Conservation (phyloP, 371 early-diverging fungal genomes). For the Mucor circinelloides region DNA sequence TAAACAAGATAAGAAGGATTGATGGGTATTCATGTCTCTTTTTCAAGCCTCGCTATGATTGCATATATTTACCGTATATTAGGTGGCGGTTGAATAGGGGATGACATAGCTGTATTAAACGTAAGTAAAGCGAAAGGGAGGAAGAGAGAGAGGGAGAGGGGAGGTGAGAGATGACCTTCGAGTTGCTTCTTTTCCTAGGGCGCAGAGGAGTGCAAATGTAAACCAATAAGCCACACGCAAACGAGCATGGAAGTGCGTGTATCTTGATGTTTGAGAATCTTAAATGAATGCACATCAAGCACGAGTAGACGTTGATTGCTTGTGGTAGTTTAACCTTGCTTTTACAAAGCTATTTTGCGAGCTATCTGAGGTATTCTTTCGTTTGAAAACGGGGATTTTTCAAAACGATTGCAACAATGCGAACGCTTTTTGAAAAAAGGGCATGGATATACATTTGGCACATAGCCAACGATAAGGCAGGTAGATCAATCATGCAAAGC, state of each 20-base stretch:
- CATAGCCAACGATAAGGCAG: not conserved
- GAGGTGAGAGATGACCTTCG: not conserved
- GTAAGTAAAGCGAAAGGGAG: not conserved
- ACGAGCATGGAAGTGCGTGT: not conserved
- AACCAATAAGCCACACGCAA: not conserved
- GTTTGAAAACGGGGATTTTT: not conserved
- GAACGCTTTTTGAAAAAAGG: not conserved
- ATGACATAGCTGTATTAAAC: slow-evolving; percentile 16
- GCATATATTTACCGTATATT: slow-evolving; percentile 27
- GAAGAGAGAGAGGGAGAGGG: not conserved
- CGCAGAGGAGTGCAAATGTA: not conserved
- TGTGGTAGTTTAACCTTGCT: no score
- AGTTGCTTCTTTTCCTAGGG: not conserved
- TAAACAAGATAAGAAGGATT: not conserved
- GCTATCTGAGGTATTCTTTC: not conserved
- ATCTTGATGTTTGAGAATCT: not conserved
- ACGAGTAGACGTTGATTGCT: no score
- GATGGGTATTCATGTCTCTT: not conserved
- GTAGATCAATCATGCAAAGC: not conserved
- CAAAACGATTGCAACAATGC: not conserved
- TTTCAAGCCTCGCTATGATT: not conserved
- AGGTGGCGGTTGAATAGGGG: slow-evolving; percentile 31
- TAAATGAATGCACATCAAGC: no score
- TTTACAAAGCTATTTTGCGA: not conserved
- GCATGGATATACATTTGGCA: not conserved